Percentiles rank a stretch among this genome's conserved stretches.
phyloP scores from a whole-genome alignment of 805 yeast species.

The Myxozyma geophila region DNA sequence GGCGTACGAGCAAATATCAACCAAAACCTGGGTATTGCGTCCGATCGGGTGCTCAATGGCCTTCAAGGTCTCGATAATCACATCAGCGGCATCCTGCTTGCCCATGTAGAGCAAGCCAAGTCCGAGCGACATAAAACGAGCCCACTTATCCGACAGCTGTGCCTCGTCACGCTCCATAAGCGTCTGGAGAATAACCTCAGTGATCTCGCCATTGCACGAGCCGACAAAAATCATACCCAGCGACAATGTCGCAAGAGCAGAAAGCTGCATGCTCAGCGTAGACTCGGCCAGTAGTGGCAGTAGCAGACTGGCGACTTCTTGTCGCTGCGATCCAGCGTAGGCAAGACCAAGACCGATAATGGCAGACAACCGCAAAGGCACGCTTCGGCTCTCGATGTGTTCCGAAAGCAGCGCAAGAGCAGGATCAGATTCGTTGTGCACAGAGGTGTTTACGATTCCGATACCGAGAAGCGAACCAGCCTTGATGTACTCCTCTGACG shows the following conservation, averaged over 20 bases:
- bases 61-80: constrained; percentile 84
- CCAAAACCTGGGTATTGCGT: constrained; percentile 83
- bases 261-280: constrained; percentile 72
- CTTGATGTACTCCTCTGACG: constrained; percentile 82
- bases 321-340: constrained; percentile 91
- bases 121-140: constrained; percentile 87
- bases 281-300: constrained; percentile 83
- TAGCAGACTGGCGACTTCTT: constrained; percentile 75
- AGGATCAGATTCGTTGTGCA: constrained; percentile 91
- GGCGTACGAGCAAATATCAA: constrained; percentile 91
- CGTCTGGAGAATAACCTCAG: constrained; percentile 89
- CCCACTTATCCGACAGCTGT: constrained; percentile 84
- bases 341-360: constrained; percentile 92
- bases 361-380: constrained; percentile 74
- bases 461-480: constrained; percentile 97
- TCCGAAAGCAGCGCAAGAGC: constrained; percentile 83
- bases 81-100: constrained; percentile 87
- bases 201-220: constrained; percentile 90
- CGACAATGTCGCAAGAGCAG: constrained; percentile 86
- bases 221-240: constrained; percentile 95
- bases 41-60: constrained; percentile 96
- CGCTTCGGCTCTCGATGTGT: constrained; percentile 67
- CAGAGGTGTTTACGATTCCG: constrained; percentile 89
- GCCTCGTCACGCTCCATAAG: constrained; percentile 79
- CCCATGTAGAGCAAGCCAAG: constrained; percentile 91